Conservation (phyloP, 208 protist genomes). For the Acanthamoeba divionensis region DNA sequence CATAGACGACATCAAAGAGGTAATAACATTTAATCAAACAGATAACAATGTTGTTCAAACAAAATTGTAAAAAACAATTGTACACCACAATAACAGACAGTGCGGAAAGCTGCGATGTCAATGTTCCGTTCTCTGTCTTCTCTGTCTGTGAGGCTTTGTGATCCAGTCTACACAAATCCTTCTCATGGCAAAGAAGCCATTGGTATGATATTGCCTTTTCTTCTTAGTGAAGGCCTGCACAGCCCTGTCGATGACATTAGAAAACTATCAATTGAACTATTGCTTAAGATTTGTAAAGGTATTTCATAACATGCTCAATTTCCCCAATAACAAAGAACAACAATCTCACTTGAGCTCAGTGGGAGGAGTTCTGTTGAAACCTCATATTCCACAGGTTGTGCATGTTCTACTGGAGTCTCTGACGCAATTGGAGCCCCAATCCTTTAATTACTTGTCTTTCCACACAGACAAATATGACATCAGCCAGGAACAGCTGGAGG, state of each 20-base stretch:
- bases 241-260: slow-evolving; percentile 24
- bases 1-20: slow-evolving; percentile 57
- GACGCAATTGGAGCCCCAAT: slow-evolving; percentile 56
- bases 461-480: slow-evolving; percentile 65
- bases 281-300: slow-evolving; percentile 54
- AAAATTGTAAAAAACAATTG: neutral
- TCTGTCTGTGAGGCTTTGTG: slow-evolving; percentile 59
- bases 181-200: slow-evolving; percentile 27
- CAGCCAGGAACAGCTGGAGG: slow-evolving; percentile 57
- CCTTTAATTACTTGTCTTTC: slow-evolving; percentile 66
- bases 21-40: neutral
- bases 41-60: no score
- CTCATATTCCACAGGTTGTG: slow-evolving; percentile 60
- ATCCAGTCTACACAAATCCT: slow-evolving; percentile 58
- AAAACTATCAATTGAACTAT: neutral
- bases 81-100: slow-evolving; percentile 1
- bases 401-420: slow-evolving; percentile 58
- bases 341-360: neutral
- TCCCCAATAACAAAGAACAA: neutral
- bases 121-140: slow-evolving; percentile 58
- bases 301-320: neutral
- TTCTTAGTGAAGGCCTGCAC: slow-evolving; percentile 37
- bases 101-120: slow-evolving; percentile 62
- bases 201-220: slow-evolving; percentile 48
- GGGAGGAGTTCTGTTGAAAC: slow-evolving; percentile 45